Conservation (phyloP, 371 early-diverging fungal species). For the Blakeslea trispora region DNA sequence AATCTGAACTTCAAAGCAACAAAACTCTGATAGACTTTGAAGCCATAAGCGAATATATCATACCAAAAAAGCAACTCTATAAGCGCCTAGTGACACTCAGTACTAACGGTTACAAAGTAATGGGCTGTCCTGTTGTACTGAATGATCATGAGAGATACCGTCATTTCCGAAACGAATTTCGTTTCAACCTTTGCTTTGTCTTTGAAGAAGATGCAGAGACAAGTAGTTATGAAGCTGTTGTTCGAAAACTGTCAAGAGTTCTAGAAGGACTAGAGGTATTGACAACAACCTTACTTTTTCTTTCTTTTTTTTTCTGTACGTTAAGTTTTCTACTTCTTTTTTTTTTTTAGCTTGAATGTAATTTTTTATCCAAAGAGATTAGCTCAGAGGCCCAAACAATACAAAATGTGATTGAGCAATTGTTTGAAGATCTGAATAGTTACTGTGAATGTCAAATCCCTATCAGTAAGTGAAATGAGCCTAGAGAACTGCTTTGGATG, state of each 20-base stretch:
- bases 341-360: slow-evolving; percentile 65
- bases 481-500: too few species aligned
- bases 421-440: slow-evolving; percentile 83
- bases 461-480: slow-evolving; percentile 62
- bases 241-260: slow-evolving; percentile 77
- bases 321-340: background rate
- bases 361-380: slow-evolving; percentile 62
- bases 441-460: slow-evolving; percentile 89
- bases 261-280: slow-evolving; percentile 75
- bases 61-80: slow-evolving; percentile 82
- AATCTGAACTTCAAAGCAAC: slow-evolving; percentile 3
- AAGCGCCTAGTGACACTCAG: slow-evolving; percentile 78
- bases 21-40: slow-evolving; percentile 78
- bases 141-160: slow-evolving; percentile 71
- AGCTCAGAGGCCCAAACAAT: slow-evolving; percentile 44
- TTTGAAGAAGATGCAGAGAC: slow-evolving; percentile 80
- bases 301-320: background rate
- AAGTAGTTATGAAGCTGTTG: slow-evolving; percentile 78
- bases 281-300: too few species aligned
- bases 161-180: slow-evolving; percentile 70
- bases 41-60: slow-evolving; percentile 84
- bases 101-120: slow-evolving; percentile 71
- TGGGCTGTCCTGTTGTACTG: slow-evolving; percentile 79
- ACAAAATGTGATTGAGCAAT: slow-evolving; percentile 81
- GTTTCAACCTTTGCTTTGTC: slow-evolving; percentile 90